phyloP scores from a whole-genome alignment of 2,329 filamentous ascomycete species.

The Tolypocladium inflatum region DNA sequence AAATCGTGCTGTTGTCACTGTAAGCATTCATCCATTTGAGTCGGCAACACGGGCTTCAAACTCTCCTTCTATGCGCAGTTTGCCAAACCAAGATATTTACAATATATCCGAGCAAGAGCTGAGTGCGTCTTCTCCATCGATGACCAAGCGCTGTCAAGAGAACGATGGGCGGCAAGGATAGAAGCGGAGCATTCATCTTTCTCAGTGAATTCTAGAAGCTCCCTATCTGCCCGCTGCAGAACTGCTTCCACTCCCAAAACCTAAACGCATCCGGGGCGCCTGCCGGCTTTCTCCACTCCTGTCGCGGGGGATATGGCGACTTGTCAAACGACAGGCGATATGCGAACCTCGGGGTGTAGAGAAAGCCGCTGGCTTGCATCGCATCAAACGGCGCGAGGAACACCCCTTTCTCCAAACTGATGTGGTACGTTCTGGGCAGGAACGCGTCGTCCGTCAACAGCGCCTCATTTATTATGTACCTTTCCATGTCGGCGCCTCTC shows the following conservation, averaged over 20 bases:
- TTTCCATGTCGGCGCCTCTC: background rate
- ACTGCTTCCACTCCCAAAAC: background rate
- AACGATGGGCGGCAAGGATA: too few relatives aligned
- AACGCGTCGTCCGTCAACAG: background rate
- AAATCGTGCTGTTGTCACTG: too few relatives aligned
- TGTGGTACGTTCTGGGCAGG: background rate
- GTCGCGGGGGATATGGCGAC: background rate
- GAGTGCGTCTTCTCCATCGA: too few relatives aligned
- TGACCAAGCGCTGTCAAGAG: too few relatives aligned
- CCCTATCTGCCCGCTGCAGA: background rate
- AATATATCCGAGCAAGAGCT: too few relatives aligned
- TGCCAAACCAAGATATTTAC: too few relatives aligned
- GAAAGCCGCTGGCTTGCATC: background rate
- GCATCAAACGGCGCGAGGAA: background rate
- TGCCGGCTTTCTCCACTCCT: background rate
- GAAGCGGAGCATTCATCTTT: too few relatives aligned
- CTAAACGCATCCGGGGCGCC: background rate
- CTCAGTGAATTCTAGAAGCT: background rate
- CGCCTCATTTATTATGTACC: background rate
- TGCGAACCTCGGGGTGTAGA: background rate
- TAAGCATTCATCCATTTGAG: too few relatives aligned
- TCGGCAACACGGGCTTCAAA: too few relatives aligned
- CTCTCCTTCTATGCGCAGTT: too few relatives aligned
- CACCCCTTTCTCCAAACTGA: background rate
- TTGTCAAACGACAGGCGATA: background rate